Evolutionary conservation across 768 basidiomycete species (phyloP).

Genomic region (Trametes maxima): DNA sequence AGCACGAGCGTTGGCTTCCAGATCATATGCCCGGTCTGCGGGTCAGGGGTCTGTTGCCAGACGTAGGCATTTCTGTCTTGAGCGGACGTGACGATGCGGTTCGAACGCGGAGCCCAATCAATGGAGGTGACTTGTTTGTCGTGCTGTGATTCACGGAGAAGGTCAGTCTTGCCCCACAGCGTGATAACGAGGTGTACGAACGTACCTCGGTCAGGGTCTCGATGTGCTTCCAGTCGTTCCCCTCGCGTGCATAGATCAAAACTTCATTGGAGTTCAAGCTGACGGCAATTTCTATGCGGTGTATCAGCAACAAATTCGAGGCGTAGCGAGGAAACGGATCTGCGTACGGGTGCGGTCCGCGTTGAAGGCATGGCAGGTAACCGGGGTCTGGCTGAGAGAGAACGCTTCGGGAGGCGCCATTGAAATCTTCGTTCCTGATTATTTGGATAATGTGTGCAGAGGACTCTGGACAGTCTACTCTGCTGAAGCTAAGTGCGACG

Average conservation of each 20-base stretch:
- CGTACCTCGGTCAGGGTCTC: conserved; percentile 86
- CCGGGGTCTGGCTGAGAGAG: conserved; percentile 76
- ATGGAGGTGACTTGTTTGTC: conserved; percentile 98
- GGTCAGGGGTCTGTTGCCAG: conserved; percentile 84
- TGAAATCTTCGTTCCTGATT: not conserved
- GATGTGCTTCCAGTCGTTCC: conserved; percentile 65
- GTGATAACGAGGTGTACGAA: not conserved
- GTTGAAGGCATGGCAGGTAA: conserved; percentile 91
- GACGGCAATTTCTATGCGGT: conserved; percentile 78
- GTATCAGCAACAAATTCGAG: not conserved
- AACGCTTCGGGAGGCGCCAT: conserved; percentile 80
- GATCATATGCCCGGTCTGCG: conserved; percentile 63
- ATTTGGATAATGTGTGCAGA: conserved; percentile 39
- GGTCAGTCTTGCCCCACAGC: not conserved
- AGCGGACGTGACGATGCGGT: conserved; percentile 98
- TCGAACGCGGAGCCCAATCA: conserved; percentile 97
- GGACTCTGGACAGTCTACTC: conserved; percentile 88
- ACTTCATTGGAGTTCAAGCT: conserved; percentile 90
- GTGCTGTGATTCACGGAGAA: conserved; percentile 56
- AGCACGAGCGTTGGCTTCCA: conserved; percentile 99
- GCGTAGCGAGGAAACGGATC: not conserved
- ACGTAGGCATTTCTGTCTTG: conserved; percentile 99
- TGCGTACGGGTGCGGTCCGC: conserved; percentile 80
- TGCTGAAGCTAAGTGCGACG: conserved; percentile 34
- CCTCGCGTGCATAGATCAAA: conserved; percentile 72